phyloP scores from a whole-genome alignment of 78 protist genomes.

The Bodo saltans region DNA sequence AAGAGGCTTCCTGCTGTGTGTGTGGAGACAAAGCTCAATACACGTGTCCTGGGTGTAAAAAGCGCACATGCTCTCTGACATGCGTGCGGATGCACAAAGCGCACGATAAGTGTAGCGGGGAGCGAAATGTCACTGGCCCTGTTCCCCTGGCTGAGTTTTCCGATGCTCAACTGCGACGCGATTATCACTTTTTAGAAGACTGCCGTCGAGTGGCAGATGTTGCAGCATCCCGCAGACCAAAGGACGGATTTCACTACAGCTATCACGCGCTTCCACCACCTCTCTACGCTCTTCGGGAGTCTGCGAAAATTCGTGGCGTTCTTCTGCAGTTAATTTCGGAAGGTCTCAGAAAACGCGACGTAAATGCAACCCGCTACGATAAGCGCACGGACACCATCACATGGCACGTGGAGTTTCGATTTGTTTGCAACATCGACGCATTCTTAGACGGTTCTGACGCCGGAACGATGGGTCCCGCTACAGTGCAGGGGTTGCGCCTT shows the following conservation, averaged over 20 bases:
- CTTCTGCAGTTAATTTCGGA: background rate
- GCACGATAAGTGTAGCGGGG: background rate
- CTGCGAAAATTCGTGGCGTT: background rate
- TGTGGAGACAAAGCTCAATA: background rate
- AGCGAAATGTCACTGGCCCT: background rate
- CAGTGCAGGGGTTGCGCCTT: no score
- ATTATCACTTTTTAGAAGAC: background rate
- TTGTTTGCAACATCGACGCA: background rate
- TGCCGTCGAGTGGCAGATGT: background rate
- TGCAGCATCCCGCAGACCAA: background rate
- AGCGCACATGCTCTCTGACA: background rate
- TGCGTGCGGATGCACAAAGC: constrained; percentile 20
- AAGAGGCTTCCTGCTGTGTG: background rate
- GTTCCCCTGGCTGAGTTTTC: background rate
- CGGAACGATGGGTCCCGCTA: no score
- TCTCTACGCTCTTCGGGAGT: background rate
- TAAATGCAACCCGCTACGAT: background rate
- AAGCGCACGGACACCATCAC: background rate
- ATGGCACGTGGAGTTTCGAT: constrained; percentile 19
- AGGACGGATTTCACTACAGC: background rate
- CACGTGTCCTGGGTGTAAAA: background rate
- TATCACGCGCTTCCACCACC: constrained; percentile 5
- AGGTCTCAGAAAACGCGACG: background rate
- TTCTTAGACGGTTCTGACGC: background rate
- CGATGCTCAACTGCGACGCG: background rate